Evolutionary conservation across 345 rosid genomes (phyloP).

Genomic region (Euphorbia tirucalli): DNA sequence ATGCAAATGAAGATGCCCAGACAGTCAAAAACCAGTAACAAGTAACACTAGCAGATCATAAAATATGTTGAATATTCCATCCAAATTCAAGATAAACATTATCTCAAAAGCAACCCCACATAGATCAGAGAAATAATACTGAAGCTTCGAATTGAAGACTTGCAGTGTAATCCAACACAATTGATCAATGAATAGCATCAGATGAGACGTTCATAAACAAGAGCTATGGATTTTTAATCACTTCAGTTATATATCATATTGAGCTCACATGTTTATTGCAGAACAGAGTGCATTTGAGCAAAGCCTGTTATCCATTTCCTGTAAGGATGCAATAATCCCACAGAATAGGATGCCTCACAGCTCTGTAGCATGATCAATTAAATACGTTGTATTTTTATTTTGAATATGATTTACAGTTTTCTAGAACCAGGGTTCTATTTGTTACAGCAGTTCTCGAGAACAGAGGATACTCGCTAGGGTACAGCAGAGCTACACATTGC

Average conservation of each 20-base stretch:
- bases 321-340: not conserved
- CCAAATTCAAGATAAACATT: not conserved
- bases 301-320: not conserved
- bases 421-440: not conserved
- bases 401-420: not conserved
- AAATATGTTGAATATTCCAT: not conserved
- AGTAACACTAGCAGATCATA: not conserved
- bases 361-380: not conserved
- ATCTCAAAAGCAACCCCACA: not conserved
- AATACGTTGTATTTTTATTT: not conserved
- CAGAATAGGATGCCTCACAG: not conserved
- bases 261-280: not conserved
- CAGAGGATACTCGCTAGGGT: not conserved
- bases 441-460: not conserved
- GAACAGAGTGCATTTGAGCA: not conserved
- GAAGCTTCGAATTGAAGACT: conserved; percentile 2
- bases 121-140: not conserved
- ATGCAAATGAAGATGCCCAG: not conserved
- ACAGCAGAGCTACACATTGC: not conserved
- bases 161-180: not conserved
- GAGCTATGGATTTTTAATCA: too few species aligned
- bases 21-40: not conserved
- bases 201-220: not conserved
- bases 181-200: not conserved
- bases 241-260: conserved; percentile 1